A percentile compares a stretch with the other conserved stretches of the same genome.
Evolutionary conservation across 164 flowering plant genomes (phyloP).

Genomic region (Piper longum): DNA sequence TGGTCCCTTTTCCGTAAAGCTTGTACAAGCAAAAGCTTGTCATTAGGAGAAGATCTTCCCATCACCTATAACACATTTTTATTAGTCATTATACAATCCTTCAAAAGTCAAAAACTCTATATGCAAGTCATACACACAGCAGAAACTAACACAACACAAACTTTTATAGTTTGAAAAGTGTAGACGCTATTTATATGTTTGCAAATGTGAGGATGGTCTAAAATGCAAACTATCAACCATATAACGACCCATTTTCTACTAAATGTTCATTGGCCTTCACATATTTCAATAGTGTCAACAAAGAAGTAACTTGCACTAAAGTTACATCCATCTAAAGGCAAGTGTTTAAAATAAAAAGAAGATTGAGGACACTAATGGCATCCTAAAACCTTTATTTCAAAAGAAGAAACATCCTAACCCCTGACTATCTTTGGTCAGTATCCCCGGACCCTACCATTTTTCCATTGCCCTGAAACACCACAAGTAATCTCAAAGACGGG

Average conservation of each 20-base stretch:
- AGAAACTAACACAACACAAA: too few relatives aligned
- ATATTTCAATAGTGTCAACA: too few relatives aligned
- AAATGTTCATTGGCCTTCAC: too few relatives aligned
- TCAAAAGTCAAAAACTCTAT: neutral
- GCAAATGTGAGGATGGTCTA: too few relatives aligned
- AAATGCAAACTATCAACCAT: too few relatives aligned
- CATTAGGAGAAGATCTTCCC: constrained; percentile 98
- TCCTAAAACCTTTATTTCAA: neutral
- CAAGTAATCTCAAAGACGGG: neutral
- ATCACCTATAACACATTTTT: constrained; percentile 46
- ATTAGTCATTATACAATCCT: neutral
- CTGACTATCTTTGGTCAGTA: neutral
- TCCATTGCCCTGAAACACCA: neutral
- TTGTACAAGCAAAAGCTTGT: constrained; percentile 88
- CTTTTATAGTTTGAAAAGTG: too few relatives aligned
- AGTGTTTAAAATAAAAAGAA: neutral
- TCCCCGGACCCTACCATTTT: neutral
- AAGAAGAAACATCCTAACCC: neutral
- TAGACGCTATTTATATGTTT: too few relatives aligned
- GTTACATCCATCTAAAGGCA: neutral
- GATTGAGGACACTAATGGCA: neutral
- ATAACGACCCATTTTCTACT: neutral
- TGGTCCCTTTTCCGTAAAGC: constrained; percentile 56
- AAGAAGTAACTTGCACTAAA: too few relatives aligned
- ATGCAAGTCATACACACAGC: too few relatives aligned